Evolutionary conservation across 2,329 filamentous ascomycete genomes (phyloP).

Genomic region (Verticillium alfalfae): DNA sequence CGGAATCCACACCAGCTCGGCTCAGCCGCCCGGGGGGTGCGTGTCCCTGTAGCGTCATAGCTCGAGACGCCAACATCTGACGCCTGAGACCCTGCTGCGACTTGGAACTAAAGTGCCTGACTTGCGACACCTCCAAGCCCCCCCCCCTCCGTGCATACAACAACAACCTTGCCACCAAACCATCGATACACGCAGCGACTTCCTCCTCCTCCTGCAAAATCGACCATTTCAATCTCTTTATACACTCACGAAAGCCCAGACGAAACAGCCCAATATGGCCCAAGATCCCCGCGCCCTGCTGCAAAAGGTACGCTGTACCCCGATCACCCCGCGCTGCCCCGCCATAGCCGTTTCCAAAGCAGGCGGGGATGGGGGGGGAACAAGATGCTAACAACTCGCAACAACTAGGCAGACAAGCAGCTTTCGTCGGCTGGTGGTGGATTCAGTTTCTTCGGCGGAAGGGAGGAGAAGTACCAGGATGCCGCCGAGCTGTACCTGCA

Average conservation of each 20-base stretch:
- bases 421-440: constrained; percentile 68
- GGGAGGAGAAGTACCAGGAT: constrained; percentile 82
- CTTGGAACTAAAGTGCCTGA: not conserved
- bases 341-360: not conserved
- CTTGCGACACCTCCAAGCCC: not conserved
- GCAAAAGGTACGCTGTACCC: constrained; percentile 57
- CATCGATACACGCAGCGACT: not conserved
- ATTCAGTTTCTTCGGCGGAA: constrained; percentile 85
- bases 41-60: constrained; percentile 2
- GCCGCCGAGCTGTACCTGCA: constrained; percentile 83
- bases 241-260: not conserved
- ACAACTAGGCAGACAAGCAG: constrained; percentile 75
- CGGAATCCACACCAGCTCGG: not conserved
- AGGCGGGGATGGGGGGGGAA: no score
- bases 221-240: constrained; percentile 4
- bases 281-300: constrained; percentile 74
- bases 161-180: not conserved
- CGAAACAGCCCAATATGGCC: constrained; percentile 46
- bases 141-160: not conserved
- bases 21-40: not conserved
- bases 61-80: constrained; percentile 1
- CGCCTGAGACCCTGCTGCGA: constrained; percentile 1
- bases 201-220: not conserved
- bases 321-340: constrained; percentile 13
- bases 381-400: not conserved